Conservation (phyloP, 768 basidiomycete genomes). For the Trametes sanguinea region DNA sequence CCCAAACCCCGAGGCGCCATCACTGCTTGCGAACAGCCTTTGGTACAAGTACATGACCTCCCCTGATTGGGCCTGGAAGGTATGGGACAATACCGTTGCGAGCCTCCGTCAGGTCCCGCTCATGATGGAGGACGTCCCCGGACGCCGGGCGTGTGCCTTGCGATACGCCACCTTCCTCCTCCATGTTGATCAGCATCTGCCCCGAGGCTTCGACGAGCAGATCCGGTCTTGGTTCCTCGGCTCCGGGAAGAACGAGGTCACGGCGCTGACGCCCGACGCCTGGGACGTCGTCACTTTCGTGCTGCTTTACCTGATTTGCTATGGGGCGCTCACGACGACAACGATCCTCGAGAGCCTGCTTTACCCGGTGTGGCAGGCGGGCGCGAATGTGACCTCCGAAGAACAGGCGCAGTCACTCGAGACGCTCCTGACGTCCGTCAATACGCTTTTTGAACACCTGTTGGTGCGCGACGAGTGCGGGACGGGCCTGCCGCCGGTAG, state of each 20-base stretch:
- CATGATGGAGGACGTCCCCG: conserved; percentile 50
- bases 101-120: conserved; percentile 68
- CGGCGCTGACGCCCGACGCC: conserved; percentile 55
- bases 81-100: conserved; percentile 81
- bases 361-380: conserved; percentile 75
- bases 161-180: conserved; percentile 72
- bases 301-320: conserved; percentile 62
- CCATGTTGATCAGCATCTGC: conserved; percentile 77
- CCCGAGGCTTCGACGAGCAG: conserved; percentile 67
- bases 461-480: conserved; percentile 55
- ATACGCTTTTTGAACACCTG: conserved; percentile 59
- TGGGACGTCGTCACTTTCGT: conserved; percentile 70
- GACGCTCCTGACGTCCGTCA: conserved; percentile 62
- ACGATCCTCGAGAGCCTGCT: conserved; percentile 73
- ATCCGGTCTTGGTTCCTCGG: conserved; percentile 74
- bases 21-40: conserved; percentile 69
- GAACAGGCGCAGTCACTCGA: conserved; percentile 46
- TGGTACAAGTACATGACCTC: conserved; percentile 84
- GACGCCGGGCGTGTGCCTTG: conserved; percentile 54
- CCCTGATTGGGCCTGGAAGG: conserved; percentile 75
- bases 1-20: conserved; percentile 59
- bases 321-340: conserved; percentile 69
- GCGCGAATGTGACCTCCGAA: conserved; percentile 41
- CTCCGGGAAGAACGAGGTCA: conserved; percentile 63
- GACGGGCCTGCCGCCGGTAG: conserved; percentile 40